phyloP scores from a whole-genome alignment of 78 protist species.

The Salpingoeca rosetta region DNA sequence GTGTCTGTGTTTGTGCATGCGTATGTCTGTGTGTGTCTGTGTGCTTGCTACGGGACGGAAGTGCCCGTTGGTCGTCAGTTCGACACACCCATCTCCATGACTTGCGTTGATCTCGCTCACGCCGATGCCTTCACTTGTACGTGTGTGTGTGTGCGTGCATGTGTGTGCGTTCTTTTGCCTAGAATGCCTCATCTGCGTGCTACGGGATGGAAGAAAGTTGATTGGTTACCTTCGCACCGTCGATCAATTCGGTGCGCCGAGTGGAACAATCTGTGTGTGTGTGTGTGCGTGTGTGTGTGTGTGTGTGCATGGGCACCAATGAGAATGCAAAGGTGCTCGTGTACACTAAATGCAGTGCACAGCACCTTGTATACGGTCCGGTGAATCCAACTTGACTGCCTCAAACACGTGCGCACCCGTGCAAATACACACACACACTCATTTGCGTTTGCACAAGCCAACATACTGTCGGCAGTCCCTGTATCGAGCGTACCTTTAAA shows the following conservation, averaged over 20 bases:
- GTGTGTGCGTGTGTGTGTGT: background rate
- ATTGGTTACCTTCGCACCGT: slow-evolving; percentile 71
- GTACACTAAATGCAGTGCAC: no score
- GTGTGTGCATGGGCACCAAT: background rate
- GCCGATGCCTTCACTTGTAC: background rate
- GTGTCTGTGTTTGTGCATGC: background rate
- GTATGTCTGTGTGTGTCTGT: background rate
- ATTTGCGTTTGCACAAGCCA: no score
- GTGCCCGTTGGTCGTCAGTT: background rate
- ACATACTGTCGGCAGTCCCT: no score
- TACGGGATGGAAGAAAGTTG: slow-evolving; percentile 73
- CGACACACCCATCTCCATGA: background rate
- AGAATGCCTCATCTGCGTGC: slow-evolving; percentile 57
- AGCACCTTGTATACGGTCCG: no score
- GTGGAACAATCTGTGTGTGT: background rate
- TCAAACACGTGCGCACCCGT: no score
- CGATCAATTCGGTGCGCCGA: slow-evolving; percentile 66
- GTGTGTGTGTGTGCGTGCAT: background rate
- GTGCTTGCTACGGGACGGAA: background rate
- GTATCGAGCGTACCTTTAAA: no score
- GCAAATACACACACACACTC: no score
- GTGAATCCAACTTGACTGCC: no score
- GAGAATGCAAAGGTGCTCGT: no score
- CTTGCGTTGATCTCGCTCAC: background rate
- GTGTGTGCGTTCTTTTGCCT: background rate